These are phyloP conservation scores for Mycena vitilis DNA, from an alignment of 768 basidiomycete genomes.

Conservation along the genomic window DNA sequence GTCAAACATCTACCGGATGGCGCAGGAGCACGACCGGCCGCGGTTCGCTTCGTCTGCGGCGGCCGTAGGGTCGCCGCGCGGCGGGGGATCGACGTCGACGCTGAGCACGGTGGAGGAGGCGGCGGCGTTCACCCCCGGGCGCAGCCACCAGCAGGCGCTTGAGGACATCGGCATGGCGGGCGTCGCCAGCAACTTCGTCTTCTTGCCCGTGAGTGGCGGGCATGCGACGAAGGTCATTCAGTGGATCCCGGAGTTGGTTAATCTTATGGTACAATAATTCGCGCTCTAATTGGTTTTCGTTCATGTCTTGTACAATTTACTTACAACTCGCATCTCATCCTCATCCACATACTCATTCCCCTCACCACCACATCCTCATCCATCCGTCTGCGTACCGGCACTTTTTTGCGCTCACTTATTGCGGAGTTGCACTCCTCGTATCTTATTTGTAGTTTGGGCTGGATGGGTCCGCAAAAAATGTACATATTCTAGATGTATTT, in stretches of 20 bases:
- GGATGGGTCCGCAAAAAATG: neutral
- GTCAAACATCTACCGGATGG: slow-evolving; percentile 80
- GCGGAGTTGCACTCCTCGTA: neutral
- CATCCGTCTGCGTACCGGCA: neutral
- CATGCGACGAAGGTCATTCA: slow-evolving; percentile 74
- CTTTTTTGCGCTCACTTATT: slow-evolving; percentile 23
- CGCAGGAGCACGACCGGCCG: slow-evolving; percentile 60
- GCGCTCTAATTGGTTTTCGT: slow-evolving; percentile 16
- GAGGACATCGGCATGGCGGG: slow-evolving; percentile 82
- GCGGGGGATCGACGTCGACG: slow-evolving; percentile 68
- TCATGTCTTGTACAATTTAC: slow-evolving; percentile 10
- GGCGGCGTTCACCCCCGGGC: slow-evolving; percentile 56
- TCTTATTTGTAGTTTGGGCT: neutral
- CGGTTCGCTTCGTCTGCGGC: slow-evolving; percentile 42
- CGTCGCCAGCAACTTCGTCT: slow-evolving; percentile 77
- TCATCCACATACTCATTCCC: neutral
- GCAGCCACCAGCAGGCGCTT: slow-evolving; percentile 67
- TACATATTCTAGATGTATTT: slow-evolving; percentile 6
- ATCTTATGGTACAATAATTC: slow-evolving; percentile 57
- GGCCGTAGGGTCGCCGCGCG: slow-evolving; percentile 27
- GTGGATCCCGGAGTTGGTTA: slow-evolving; percentile 77
- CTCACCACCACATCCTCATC: no score
- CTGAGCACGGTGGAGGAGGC: slow-evolving; percentile 72
- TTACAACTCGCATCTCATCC: neutral
- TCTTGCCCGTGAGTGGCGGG: slow-evolving; percentile 66